Conservation (phyloP, 345 rosid species). For the Brassica juncea region DNA sequence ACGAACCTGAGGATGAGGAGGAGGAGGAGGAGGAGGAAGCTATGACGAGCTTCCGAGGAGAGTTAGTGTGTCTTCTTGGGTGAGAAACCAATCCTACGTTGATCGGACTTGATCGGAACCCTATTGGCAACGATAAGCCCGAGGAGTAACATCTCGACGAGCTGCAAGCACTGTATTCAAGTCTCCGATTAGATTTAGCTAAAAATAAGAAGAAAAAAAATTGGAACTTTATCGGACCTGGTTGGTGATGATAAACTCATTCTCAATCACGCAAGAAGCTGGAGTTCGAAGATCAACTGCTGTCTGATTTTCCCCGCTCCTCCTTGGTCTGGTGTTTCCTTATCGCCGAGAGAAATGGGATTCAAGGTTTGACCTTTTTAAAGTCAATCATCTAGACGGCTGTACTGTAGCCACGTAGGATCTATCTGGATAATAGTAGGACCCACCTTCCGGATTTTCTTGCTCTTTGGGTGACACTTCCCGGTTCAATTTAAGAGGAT, state of each 20-base stretch:
- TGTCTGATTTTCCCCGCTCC: slow-evolving; percentile 30
- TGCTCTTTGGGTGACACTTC: background rate
- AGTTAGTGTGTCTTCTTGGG: slow-evolving; percentile 24
- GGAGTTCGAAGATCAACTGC: slow-evolving; percentile 4
- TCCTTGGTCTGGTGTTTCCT: slow-evolving; percentile 32
- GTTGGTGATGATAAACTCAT: slow-evolving; percentile 42
- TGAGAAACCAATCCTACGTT: slow-evolving; percentile 43
- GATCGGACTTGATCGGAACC: slow-evolving; percentile 42
- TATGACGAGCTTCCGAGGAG: slow-evolving; percentile 36
- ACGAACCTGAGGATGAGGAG: slow-evolving; percentile 32
- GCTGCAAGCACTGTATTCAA: slow-evolving; percentile 43
- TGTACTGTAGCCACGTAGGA: slow-evolving; percentile 19
- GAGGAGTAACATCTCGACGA: slow-evolving; percentile 47
- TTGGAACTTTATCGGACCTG: slow-evolving; percentile 27
- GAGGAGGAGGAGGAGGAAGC: slow-evolving; percentile 59
- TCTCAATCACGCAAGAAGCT: background rate
- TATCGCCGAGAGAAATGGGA: slow-evolving; percentile 38
- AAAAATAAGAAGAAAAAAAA: background rate
- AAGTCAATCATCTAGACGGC: slow-evolving; percentile 32
- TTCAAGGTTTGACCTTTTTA: slow-evolving; percentile 17
- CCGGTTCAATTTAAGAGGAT: background rate
- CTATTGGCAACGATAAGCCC: slow-evolving; percentile 40
- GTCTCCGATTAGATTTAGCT: slow-evolving; percentile 1
- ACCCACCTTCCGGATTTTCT: slow-evolving; percentile 30
- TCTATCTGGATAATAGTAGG: slow-evolving; percentile 32